Base-by-base conservation (phyloP, 768 basidiomycete species). In the Boletus rubescentipes region DNA sequence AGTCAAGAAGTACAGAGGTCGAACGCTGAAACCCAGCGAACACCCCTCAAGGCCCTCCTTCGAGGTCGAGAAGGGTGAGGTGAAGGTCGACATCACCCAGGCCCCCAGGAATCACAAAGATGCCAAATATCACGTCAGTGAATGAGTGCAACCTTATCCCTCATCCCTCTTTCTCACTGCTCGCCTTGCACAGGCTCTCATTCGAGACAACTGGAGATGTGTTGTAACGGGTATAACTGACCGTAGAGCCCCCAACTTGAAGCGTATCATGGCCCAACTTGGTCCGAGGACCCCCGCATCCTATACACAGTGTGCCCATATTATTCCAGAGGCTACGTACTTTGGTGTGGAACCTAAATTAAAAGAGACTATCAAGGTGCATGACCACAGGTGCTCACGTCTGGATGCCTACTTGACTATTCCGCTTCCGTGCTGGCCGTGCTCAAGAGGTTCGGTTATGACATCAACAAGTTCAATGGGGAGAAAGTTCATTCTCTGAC, bases 191-290 rank as follows among this genome's bases (percentile, higher is more conserved):
- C 20, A 73, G 74, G 72, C 75, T 43, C 61, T 75, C 18, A 49
- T 68, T 39, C 70, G 75, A 30, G 74, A 77, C 52, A 64, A 60
- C 5, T 72, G 55, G 59, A 67, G 61, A 42, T 77, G 75, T 51
- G 57, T 72, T 10, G 53, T 74, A 8, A 67, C 69, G 12, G 68
- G 66, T 44, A 20, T 31, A 20, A 57, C 65, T 44, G 73, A 75
- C 21, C 1, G 4, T 14, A 12, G 16, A 11, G 41, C 31, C 12
- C 46, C 42, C 7, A 2, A 15, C 6, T n/a, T n/a, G n/a, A n/a
- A n/a, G n/a, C 10, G 20, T 30, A 20, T 42, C 20, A n/a, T 29
- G 1, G 52, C 16, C 38, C n/a, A 36, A 3, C 3, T 34, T 11
- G 48, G 46, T 11, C 14, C 21, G 14, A 38, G 5, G 7, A 20